Percentiles rank a stretch among this genome's conserved stretches.
These are phyloP conservation scores for Fallopia convolvulus DNA, from an alignment of 148 eudicot genomes.

Conservation along the genomic window DNA sequence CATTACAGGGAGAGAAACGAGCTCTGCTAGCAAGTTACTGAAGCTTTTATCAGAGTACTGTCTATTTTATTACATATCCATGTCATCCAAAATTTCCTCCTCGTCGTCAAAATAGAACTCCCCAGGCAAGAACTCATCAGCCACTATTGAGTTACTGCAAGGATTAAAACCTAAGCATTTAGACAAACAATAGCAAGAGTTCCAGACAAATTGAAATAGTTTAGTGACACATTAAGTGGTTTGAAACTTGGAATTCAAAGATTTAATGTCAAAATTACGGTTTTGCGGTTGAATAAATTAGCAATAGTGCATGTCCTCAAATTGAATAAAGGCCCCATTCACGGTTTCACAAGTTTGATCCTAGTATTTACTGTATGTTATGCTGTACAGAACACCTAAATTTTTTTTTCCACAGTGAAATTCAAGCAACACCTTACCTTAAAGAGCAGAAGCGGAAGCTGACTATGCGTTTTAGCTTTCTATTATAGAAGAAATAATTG, in stretches of 20 bases:
- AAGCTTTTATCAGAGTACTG: not conserved
- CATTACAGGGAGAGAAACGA: not conserved
- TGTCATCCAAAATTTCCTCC: constrained; percentile 74
- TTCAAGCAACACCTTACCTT: constrained; percentile 37
- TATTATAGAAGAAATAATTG: constrained; percentile 90
- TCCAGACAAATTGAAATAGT: not conserved
- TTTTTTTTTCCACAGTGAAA: not conserved
- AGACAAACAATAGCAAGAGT: not conserved
- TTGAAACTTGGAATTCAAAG: not conserved
- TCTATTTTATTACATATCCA: constrained; percentile 53
- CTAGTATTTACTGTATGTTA: not conserved
- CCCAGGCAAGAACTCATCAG: constrained; percentile 46
- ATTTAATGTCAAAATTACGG: not conserved
- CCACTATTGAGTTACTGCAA: constrained; percentile 74
- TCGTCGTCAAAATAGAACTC: constrained; percentile 51
- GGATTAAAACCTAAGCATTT: constrained; percentile 1
- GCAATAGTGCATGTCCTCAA: not conserved
- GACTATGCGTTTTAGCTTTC: constrained; percentile 83
- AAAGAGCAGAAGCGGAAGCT: constrained; percentile 82
- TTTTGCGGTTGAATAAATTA: not conserved
- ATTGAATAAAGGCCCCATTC: not conserved
- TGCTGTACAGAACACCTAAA: not conserved
- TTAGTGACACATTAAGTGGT: not conserved
- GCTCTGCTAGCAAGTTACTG: not conserved
- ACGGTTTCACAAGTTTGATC: not conserved